Percentiles rank a stretch among this genome's conserved stretches.
Evolutionary conservation across 1,284 basidiomycete genomes (phyloP).

Genomic region (Testicularia cyperi): DNA sequence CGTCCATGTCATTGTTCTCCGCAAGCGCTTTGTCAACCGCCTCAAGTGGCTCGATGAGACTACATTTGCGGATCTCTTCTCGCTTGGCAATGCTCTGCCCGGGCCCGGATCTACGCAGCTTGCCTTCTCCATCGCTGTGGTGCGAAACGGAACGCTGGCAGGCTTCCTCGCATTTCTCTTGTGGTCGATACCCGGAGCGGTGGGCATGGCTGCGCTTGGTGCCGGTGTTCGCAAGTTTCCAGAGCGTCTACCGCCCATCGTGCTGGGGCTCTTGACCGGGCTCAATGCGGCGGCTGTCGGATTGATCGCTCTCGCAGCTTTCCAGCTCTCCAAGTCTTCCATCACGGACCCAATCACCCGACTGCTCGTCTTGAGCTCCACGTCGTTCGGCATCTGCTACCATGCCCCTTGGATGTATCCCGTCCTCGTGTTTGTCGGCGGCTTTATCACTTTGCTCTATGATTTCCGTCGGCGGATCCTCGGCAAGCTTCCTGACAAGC

Average conservation of each 20-base stretch:
- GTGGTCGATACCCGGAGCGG: constrained; percentile 64
- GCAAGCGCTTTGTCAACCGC: constrained; percentile 44
- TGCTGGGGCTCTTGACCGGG: constrained; percentile 66
- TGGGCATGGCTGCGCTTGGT: constrained; percentile 65
- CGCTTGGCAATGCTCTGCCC: constrained; percentile 63
- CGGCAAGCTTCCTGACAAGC: background rate
- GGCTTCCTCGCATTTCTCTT: constrained; percentile 61
- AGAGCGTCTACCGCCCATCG: constrained; percentile 64
- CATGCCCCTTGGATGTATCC: constrained; percentile 62
- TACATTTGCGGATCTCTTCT: constrained; percentile 61
- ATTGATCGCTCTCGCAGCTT: constrained; percentile 66
- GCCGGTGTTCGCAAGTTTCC: constrained; percentile 65
- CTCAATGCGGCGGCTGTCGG: constrained; percentile 68
- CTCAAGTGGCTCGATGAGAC: constrained; percentile 46
- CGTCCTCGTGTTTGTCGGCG: constrained; percentile 59
- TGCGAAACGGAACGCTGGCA: constrained; percentile 58
- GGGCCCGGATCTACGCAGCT: constrained; percentile 63
- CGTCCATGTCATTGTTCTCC: constrained; percentile 39
- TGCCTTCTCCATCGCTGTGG: constrained; percentile 61
- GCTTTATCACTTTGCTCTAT: constrained; percentile 55
- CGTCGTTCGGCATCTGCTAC: constrained; percentile 65
- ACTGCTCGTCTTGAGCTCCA: constrained; percentile 64
- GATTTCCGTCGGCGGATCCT: constrained; percentile 48
- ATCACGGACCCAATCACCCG: constrained; percentile 65
- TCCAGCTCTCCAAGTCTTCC: constrained; percentile 64